Conservation (phyloP, 1,284 basidiomycete genomes). For the Cystobasidiaceae sp. region DNA sequence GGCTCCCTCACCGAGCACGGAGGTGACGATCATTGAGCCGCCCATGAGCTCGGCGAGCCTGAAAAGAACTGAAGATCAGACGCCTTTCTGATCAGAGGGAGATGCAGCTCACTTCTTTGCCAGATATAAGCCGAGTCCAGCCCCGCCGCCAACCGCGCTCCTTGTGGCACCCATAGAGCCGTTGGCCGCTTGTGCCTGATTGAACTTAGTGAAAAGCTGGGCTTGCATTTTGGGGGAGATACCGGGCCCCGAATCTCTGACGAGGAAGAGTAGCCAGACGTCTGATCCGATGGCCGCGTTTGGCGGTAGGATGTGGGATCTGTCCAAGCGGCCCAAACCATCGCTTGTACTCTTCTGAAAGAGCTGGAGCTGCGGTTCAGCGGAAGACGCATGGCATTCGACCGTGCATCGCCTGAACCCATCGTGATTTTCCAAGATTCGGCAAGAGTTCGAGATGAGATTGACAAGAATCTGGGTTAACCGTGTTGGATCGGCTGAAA, state of each 20-base stretch:
- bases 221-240: slow-evolving; percentile 12
- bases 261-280: slow-evolving; percentile 13
- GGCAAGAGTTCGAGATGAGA: slow-evolving; percentile 37
- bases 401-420: slow-evolving; percentile 9
- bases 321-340: neutral
- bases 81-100: neutral
- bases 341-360: slow-evolving; percentile 10
- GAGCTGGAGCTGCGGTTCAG: neutral
- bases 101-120: slow-evolving; percentile 7
- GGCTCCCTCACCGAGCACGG: slow-evolving; percentile 21
- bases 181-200: slow-evolving; percentile 15
- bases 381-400: neutral
- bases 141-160: slow-evolving; percentile 9
- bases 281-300: neutral
- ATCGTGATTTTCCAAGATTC: slow-evolving; percentile 20
- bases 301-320: neutral
- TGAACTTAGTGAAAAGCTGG: slow-evolving; percentile 36
- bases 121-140: slow-evolving; percentile 36
- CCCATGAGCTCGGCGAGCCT: slow-evolving; percentile 29
- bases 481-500: slow-evolving; percentile 36
- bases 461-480: slow-evolving; percentile 40
- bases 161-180: neutral
- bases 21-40: slow-evolving; percentile 19
- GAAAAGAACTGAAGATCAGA: too few relatives aligned
- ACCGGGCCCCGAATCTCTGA: slow-evolving; percentile 24